These are phyloP conservation scores for Syzygium malaccense DNA, from an alignment of 441 rosid genomes.

Conservation along the genomic window DNA sequence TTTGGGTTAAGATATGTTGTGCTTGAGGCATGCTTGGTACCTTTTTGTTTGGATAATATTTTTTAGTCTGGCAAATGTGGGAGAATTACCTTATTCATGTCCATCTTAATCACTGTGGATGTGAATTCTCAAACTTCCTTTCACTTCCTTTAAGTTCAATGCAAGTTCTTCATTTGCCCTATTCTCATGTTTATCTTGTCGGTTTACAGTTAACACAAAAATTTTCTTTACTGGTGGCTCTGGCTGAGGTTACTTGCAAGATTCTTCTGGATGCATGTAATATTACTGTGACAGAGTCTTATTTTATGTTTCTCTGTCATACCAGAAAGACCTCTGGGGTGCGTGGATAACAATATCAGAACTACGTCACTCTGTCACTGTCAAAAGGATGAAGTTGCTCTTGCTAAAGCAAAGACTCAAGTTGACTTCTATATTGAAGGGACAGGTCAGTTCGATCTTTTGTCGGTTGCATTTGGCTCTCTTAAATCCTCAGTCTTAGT, in stretches of 20 bases:
- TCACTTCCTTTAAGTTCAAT: neutral
- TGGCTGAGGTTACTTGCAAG: neutral
- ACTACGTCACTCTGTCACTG: constrained; percentile 48
- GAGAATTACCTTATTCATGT: neutral
- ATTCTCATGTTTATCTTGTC: neutral
- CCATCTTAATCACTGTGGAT: neutral
- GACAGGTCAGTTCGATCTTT: constrained; percentile 34
- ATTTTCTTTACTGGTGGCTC: neutral
- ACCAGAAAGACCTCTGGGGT: constrained; percentile 62
- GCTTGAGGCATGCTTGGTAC: neutral
- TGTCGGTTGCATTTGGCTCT: neutral
- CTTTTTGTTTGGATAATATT: neutral
- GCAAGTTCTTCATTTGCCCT: neutral
- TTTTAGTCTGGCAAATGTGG: neutral
- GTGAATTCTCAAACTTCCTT: neutral
- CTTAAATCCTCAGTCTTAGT: neutral
- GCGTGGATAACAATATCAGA: constrained; percentile 66
- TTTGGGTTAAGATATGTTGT: neutral
- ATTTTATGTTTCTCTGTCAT: constrained; percentile 2
- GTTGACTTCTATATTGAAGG: constrained; percentile 53
- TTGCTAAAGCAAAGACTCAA: constrained; percentile 55
- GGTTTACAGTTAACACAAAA: neutral
- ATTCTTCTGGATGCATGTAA: neutral
- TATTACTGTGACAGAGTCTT: neutral
- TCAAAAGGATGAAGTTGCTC: constrained; percentile 56